phyloP scores from a whole-genome alignment of 345 rosid genomes.

The Excoecaria cochinchinensis region DNA sequence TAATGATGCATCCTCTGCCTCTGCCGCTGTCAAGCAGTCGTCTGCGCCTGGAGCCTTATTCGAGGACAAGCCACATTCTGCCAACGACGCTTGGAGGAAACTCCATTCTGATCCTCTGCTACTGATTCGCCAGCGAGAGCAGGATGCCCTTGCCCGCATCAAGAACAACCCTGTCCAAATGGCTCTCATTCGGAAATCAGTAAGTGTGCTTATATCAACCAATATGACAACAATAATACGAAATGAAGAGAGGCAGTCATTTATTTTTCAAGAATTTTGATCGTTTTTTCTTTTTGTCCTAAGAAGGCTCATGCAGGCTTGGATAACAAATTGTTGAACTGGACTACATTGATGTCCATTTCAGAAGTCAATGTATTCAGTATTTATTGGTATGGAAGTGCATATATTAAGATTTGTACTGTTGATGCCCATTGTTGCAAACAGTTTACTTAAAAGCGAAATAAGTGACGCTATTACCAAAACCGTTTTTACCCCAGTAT shows the following conservation, averaged over 20 bases:
- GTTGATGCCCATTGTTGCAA: too few species aligned
- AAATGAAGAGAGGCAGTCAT: not conserved
- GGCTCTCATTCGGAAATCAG: slow-evolving; percentile 84
- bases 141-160: slow-evolving; percentile 88
- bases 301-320: too few species aligned
- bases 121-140: slow-evolving; percentile 89
- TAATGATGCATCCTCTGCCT: slow-evolving; percentile 2
- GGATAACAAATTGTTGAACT: not conserved
- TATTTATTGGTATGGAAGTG: too few species aligned
- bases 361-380: too few species aligned
- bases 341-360: not conserved
- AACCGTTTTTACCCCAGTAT: too few species aligned
- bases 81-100: slow-evolving; percentile 89
- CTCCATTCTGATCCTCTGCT: slow-evolving; percentile 92
- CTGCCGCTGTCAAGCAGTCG: slow-evolving; percentile 37
- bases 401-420: too few species aligned
- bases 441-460: too few species aligned
- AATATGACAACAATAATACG: not conserved
- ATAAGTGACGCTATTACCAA: too few species aligned
- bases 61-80: slow-evolving; percentile 79
- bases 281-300: too few species aligned
- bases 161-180: slow-evolving; percentile 95
- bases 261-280: too few species aligned
- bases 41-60: slow-evolving; percentile 80
- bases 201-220: slow-evolving; percentile 20